Conservation (phyloP, 75 land plant genomes). For the Pinus tabuliformis region DNA sequence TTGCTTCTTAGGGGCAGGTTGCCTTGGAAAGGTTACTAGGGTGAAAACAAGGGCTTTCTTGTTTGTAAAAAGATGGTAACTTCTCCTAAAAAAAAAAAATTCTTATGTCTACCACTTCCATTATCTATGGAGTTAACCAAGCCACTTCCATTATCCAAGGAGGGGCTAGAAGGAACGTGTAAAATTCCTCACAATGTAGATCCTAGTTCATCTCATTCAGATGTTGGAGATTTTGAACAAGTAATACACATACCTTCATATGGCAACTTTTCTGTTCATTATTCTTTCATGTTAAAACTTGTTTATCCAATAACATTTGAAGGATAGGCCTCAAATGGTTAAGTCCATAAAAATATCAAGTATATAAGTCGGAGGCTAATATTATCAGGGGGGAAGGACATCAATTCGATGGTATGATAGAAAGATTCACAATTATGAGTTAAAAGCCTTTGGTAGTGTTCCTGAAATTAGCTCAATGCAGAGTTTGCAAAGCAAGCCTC, state of each 20-base stretch:
- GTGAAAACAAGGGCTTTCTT: too few species aligned
- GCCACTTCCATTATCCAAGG: too few species aligned
- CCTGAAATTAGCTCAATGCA: constrained; percentile 20
- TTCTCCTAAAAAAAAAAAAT: too few species aligned
- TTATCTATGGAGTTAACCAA: too few species aligned
- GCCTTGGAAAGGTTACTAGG: too few species aligned
- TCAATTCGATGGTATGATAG: neutral
- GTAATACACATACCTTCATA: constrained; percentile 14
- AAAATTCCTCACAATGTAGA: constrained; percentile 6
- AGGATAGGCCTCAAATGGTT: constrained; percentile 9
- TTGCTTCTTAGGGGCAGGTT: too few species aligned
- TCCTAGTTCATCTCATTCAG: constrained; percentile 52
- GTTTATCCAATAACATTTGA: constrained; percentile 39
- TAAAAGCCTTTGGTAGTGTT: constrained; percentile 3
- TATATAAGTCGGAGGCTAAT: neutral
- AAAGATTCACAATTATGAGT: constrained; percentile 1
- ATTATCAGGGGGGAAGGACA: neutral
- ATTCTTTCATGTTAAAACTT: constrained; percentile 45
- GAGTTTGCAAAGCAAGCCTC: constrained; percentile 28
- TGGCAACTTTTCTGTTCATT: constrained; percentile 24
- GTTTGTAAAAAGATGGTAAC: too few species aligned
- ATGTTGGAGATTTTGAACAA: constrained; percentile 42
- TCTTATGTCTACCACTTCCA: neutral
- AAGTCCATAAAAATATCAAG: constrained; percentile 1
- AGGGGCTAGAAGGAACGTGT: constrained; percentile 10